Base-by-base conservation (phyloP, 768 basidiomycete genomes). In the Baorangia bicolor region DNA sequence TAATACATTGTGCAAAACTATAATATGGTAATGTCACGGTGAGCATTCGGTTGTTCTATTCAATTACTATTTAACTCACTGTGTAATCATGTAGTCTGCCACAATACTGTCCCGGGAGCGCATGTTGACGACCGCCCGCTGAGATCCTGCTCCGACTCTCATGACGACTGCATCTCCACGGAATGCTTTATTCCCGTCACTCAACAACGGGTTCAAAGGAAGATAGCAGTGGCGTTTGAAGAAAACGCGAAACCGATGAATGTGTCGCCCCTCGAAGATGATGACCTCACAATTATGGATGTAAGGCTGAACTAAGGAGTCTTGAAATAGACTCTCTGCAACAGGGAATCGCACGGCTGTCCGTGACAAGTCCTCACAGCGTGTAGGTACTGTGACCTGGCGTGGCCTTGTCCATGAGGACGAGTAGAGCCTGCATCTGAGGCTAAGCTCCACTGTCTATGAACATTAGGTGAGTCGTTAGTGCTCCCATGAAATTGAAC, bases 181-280 rank as follows among this genome's bases (percentile, higher is more conserved):
- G n/a, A 58, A 58, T 12, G 21, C 9, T 3, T 2, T 6, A 27
- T 25, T 37, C 16, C 5, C 5, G 0, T 5, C 18, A 0, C 56
- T 48, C 37, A 60, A 33, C n/a, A 42, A 16, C 1, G 13, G 4
- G 9, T 60, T 60, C 6, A 3, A 12, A 12, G 37, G 21, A 25
- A 60, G 59, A 23, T 20, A 5, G 23, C 31, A 37, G 28, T 60
- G 57, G 1, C 11, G 13, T 9, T 60, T 60, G 52, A 60, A 60
- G 40, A 58, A 60, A 0, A 60, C 20, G 31, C 21, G 7, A 18
- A 58, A 60, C 5, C 3, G 13, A 41, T 60, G 7, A 5, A n/a
- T 13, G 5, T 53, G 40, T 21, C 21, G 28, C 4, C 51, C 59
- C 10, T 60, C 42, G 9, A 6, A 4, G 2, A 60, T 5, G 3